Evolutionary conservation across 352 stramenopile genomes (phyloP), one percentile per base, ranked within the genome.

Genomic region (Phytopythium boreale): DNA sequence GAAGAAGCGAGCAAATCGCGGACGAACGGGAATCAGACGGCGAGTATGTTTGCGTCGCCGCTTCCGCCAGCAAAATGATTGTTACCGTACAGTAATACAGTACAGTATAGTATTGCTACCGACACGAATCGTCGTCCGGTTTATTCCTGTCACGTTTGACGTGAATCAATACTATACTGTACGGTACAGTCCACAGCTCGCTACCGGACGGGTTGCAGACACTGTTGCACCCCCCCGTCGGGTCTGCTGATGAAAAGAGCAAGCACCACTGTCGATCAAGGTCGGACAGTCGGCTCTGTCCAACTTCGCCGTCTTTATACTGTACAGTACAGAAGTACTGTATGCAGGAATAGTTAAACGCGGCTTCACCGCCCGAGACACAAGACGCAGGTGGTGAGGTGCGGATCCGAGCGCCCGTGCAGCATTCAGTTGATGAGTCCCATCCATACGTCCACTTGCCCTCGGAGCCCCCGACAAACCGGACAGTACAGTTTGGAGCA

Each of bases 371-470:
- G n/a, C n/a, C n/a, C n/a, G n/a, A n/a, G n/a, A n/a, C n/a, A n/a
- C n/a, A n/a, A n/a, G n/a, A n/a, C n/a, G n/a, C n/a, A n/a, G n/a
- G n/a, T 36, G 31, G 8, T 36, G 31, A 36, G 31, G 36, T 10
- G 36, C 36, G 36, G 52, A 43, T 59, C 17, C 29, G 19, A 14
- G 29, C 27, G 29, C 27, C 29, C 29, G 29, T 44, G 52, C 52
- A 44, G 52, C 52, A 59, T 34, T 44, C 31, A 44, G 8, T 15
- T 59, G 52, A 59, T 59, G 52, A 59, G 52, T 59, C 52, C 52
- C 52, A 37, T 59, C 52, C 52, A 59, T 17, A 43, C 52, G 52
- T 56, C 22, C 26, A 53, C 14, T 12, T 53, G n/a, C n/a, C n/a
- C n/a, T n/a, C n/a, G n/a, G n/a, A n/a, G n/a, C n/a, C n/a, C n/a